These are phyloP conservation scores for Bipolaris bicolor DNA, from an alignment of 2,329 filamentous ascomycete genomes.

Conservation along the genomic window DNA sequence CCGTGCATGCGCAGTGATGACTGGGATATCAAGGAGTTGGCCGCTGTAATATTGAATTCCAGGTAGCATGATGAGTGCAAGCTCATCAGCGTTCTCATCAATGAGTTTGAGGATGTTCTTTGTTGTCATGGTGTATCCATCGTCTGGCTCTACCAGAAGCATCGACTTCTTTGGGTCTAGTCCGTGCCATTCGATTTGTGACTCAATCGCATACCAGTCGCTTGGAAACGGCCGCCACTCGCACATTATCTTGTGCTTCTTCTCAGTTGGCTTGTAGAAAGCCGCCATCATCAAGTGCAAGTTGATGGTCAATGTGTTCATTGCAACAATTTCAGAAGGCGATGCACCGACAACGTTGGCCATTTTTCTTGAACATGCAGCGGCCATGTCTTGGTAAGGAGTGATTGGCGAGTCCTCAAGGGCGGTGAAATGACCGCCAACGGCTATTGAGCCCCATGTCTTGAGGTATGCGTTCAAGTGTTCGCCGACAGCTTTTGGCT, in stretches of 20 bases:
- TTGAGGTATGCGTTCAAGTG: conserved; percentile 75
- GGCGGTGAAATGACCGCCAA: conserved; percentile 78
- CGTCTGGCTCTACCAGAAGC: conserved; percentile 72
- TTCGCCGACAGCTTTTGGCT: conserved; percentile 71
- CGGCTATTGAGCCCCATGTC: conserved; percentile 83
- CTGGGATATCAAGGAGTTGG: conserved; percentile 80
- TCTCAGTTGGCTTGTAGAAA: conserved; percentile 74
- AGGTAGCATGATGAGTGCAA: conserved; percentile 78
- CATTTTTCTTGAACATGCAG: conserved; percentile 71
- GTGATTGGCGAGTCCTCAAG: conserved; percentile 72
- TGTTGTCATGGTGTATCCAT: conserved; percentile 68
- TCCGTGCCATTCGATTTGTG: conserved; percentile 75
- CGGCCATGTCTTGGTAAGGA: conserved; percentile 79
- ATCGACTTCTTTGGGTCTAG: conserved; percentile 68
- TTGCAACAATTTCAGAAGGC: conserved; percentile 77
- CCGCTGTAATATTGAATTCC: conserved; percentile 92
- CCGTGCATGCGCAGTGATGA: conserved; percentile 78
- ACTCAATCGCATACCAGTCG: conserved; percentile 85
- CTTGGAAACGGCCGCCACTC: conserved; percentile 90
- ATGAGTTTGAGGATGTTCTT: conserved; percentile 73
- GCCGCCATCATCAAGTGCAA: conserved; percentile 83
- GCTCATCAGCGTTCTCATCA: conserved; percentile 71
- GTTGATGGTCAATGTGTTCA: conserved; percentile 85
- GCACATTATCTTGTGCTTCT: conserved; percentile 77
- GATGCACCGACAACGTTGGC: conserved; percentile 76